Evolutionary conservation across 495 filamentous ascomycete species (phyloP), one percentile per base, ranked within the genome.

Genomic region (Chaetomidium leptoderma): DNA sequence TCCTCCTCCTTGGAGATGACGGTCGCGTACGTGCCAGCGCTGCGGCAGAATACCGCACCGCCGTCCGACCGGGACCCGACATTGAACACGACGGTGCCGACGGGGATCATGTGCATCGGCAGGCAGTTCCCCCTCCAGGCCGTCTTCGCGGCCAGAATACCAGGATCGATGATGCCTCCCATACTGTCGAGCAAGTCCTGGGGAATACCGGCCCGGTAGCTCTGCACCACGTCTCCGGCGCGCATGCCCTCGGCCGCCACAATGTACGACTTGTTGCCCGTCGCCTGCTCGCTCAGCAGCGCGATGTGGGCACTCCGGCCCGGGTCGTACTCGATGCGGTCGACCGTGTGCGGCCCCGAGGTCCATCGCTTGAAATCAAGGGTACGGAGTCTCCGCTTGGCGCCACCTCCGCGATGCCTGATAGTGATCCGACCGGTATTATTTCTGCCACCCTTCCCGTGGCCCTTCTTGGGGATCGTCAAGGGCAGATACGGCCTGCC

Each of bases 261-360:
- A 61, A 97, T 93, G 71, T 98, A 98, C 63, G 83, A 91, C 76
- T 89, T 87, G 58, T 70, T 74, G 49, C 79, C 76, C 4, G 81
- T 88, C 58, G 79, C 82, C 48, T 89, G 80, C 61, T 88, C 79
- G 46, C 80, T 90, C 55, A 97, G 63, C 48, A 98, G 76, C 2
- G 93, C 93, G 65, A 98, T 95, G 68, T 98, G 93, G 4, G 92
- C 92, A 64, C 82, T 93, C 30, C 93, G 88, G 47, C 90, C 90
- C 1, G 93, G 93, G 63, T 98, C 93, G 67, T 96, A 88, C 73
- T 98, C 93, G 67, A 98, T 97, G 54, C 93, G 83, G 63, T 96
- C 91, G 55, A 98, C 91, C 3, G 81, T 70, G 62, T 97, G 93
- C 42, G 85, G 85, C 8, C 95, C 93, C 0, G 91, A 80, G 7